Percentiles rank a stretch among this genome's conserved stretches.
Evolutionary conservation across 495 filamentous ascomycete species (phyloP).

Genomic region (Neurospora sublineolata): DNA sequence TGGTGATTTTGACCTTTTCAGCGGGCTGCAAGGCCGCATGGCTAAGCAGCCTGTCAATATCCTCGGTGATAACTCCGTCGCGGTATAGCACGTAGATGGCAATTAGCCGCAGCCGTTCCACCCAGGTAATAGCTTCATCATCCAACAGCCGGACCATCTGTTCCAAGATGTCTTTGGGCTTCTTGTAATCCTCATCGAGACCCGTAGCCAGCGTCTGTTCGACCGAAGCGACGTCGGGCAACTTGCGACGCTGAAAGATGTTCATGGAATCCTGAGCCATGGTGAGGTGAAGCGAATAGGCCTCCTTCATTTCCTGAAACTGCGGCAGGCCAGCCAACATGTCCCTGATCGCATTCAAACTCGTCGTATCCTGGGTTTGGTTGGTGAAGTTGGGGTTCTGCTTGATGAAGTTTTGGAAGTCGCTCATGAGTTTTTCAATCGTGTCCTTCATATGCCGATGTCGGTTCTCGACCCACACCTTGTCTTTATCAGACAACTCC

Average conservation of each 20-base stretch:
- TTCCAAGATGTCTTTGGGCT: conserved; percentile 78
- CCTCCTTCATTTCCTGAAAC: conserved; percentile 88
- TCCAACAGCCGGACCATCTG: conserved; percentile 79
- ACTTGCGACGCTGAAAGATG: conserved; percentile 69
- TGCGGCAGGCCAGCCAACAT: conserved; percentile 93
- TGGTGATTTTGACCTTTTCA: conserved; percentile 52
- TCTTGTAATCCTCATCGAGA: conserved; percentile 82
- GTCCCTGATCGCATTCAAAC: conserved; percentile 84
- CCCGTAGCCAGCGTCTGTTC: conserved; percentile 85
- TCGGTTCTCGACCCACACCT: conserved; percentile 84
- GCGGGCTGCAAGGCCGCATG: conserved; percentile 73
- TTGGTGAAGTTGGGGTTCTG: conserved; percentile 92
- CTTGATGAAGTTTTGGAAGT: conserved; percentile 82
- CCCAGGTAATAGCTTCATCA: conserved; percentile 53
- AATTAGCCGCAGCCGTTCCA: conserved; percentile 75
- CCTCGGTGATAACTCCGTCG: conserved; percentile 77
- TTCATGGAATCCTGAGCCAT: conserved; percentile 99
- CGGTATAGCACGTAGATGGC: conserved; percentile 76
- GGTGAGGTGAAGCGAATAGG: conserved; percentile 84
- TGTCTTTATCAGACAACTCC: conserved; percentile 79
- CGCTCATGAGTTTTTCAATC: conserved; percentile 80
- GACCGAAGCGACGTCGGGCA: conserved; percentile 73
- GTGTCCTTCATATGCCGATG: conserved; percentile 98
- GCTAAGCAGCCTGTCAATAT: conserved; percentile 71
- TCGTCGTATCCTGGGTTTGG: conserved; percentile 52